Percentiles rank a stretch among this genome's conserved stretches.
Evolutionary conservation across 2,329 filamentous ascomycete species (phyloP).

Genomic region (Fusarium redolens): DNA sequence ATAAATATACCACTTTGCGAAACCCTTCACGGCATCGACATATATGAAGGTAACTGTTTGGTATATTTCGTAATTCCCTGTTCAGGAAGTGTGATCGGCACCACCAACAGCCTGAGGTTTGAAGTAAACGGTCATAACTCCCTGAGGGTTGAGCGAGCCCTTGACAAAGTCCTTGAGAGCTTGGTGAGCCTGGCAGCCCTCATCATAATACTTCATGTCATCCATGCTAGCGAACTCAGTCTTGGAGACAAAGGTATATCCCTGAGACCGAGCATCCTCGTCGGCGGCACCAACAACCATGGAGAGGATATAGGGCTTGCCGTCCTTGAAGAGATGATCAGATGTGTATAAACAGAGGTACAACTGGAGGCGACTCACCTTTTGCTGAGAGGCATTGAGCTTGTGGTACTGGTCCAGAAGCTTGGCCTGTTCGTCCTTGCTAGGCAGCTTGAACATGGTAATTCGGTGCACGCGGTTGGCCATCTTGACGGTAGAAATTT

Average conservation of each 20-base stretch:
- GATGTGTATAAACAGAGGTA: constrained; percentile 2
- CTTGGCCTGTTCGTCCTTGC: constrained; percentile 56
- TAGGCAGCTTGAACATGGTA: constrained; percentile 66
- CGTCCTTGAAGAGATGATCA: constrained; percentile 62
- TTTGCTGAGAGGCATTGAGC: constrained; percentile 54
- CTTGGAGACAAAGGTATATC: constrained; percentile 72
- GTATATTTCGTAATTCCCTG: background rate
- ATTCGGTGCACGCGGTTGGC: constrained; percentile 58
- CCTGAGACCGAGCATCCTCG: constrained; percentile 70
- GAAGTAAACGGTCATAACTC: constrained; percentile 56
- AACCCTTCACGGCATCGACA: background rate
- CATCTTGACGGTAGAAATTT: constrained; percentile 49
- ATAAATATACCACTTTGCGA: background rate
- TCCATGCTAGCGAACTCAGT: constrained; percentile 72
- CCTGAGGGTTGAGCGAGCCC: constrained; percentile 48
- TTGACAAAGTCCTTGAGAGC: constrained; percentile 53
- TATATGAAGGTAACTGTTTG: background rate
- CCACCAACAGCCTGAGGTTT: constrained; percentile 49
- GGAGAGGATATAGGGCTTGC: constrained; percentile 75
- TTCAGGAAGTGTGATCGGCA: constrained; percentile 26
- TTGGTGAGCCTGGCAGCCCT: constrained; percentile 58
- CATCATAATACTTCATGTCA: constrained; percentile 78
- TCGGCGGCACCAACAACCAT: constrained; percentile 65
- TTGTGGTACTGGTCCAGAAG: constrained; percentile 59
- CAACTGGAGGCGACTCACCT: constrained; percentile 48